A percentile compares a stretch with the other conserved stretches of the same genome.
Evolutionary conservation across 805 yeast species (phyloP).

Genomic region (Lachancea fermentati): DNA sequence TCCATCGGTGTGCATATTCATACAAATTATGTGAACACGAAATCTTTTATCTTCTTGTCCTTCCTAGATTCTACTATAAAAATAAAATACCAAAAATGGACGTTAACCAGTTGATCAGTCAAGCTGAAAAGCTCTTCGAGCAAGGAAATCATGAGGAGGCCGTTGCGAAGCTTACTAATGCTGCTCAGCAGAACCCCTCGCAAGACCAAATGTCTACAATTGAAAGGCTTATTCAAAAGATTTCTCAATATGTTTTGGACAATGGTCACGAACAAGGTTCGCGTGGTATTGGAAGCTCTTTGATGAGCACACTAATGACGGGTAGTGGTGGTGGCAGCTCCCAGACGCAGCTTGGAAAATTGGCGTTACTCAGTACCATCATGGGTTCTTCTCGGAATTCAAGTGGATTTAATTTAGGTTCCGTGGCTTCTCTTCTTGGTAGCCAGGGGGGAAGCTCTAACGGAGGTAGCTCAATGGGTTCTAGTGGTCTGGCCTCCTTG

Average conservation of each 20-base stretch:
- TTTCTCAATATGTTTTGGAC: slow-evolving; percentile 19
- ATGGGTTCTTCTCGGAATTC: slow-evolving; percentile 13
- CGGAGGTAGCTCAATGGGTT: slow-evolving; percentile 14
- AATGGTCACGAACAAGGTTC: slow-evolving; percentile 16
- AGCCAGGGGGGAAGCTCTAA: slow-evolving; percentile 6
- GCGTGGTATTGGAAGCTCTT: slow-evolving; percentile 18
- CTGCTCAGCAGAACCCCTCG: slow-evolving; percentile 22
- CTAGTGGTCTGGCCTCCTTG: slow-evolving; percentile 20
- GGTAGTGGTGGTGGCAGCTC: slow-evolving; percentile 13
- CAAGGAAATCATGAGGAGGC: slow-evolving; percentile 27
- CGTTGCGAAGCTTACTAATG: slow-evolving; percentile 23
- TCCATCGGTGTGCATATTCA: slow-evolving; percentile 3
- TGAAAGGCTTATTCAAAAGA: slow-evolving; percentile 20
- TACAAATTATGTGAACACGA: not conserved
- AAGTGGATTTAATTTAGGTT: slow-evolving; percentile 19
- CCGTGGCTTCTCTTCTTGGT: slow-evolving; percentile 21
- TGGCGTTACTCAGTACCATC: slow-evolving; percentile 26
- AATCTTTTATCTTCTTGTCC: not conserved
- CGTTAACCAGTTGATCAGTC: slow-evolving; percentile 15
- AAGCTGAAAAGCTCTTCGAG: slow-evolving; percentile 20
- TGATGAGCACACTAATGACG: slow-evolving; percentile 19
- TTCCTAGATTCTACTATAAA: not conserved
- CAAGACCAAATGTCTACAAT: slow-evolving; percentile 19
- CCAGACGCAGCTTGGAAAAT: slow-evolving; percentile 27
- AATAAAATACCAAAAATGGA: slow-evolving; percentile 10